Evolutionary conservation across 106 monocot species (phyloP), one percentile per base, ranked within the genome.

Genomic region (Alisma plantagoaquatica): DNA sequence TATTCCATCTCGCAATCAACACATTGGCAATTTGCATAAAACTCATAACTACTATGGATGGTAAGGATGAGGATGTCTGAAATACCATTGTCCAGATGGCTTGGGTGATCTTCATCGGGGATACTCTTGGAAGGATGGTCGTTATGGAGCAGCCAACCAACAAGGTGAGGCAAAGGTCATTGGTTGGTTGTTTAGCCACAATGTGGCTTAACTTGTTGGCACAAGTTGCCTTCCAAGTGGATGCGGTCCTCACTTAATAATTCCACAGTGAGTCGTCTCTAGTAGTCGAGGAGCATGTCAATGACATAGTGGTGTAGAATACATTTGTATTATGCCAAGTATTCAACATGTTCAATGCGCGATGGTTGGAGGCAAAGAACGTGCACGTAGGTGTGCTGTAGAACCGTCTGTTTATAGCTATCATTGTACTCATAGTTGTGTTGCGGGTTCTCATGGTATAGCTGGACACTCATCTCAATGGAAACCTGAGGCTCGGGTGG

Each of bases 31-130:
- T 78, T 41, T 28, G 57, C 3, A 41, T 78, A 24, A 78, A 73
- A 23, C 56, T 78, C 43, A 47, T 78, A 2, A 51, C 78, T 5
- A 64, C 73, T 9, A 19, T 78, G n/a, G 25, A 31, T 25, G 41
- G 54, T 1, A 73, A n/a, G n/a, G n/a, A n/a, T n/a, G n/a, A 71
- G 11, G 35, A 60, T 14, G 57, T 75, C 33, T 75, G 75, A 11
- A 31, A 75, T 3, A 75, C 75, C 2, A 66, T 71, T 0, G 75
- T 80, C 50, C 80, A 80, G 49, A 59, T 80, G 29, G 35, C 75
- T 29, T 80, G 80, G 80, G 71, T 80, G 42, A 80, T 75, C 59
- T 54, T 80, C 48, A 75, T 80, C 54, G 75, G 71, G 75, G 80
- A 80, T 44, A 75, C 75, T 10, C 58, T 80, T 56, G 75, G 75